These are phyloP conservation scores for Stentor roeselii DNA, from an alignment of 73 alveolate species.

Conservation along the genomic window DNA sequence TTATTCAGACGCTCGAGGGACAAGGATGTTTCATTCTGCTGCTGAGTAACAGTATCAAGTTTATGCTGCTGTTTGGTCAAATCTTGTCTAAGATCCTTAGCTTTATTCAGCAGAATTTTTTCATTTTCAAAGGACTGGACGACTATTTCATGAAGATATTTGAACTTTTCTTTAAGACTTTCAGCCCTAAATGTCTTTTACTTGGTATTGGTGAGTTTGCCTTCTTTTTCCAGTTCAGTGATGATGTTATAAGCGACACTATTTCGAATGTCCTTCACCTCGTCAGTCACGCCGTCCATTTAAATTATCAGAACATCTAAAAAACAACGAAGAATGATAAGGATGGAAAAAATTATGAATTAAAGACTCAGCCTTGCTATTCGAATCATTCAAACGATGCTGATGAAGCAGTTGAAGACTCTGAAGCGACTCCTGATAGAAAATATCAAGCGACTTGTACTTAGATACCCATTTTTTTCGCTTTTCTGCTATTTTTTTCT, in stretches of 20 bases:
- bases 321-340: too few relatives aligned
- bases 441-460: too few relatives aligned
- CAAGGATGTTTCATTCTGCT: conserved; percentile 31
- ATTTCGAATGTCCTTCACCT: conserved; percentile 35
- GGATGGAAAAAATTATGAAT: too few relatives aligned
- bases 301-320: not conserved
- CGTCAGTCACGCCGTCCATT: conserved; percentile 32
- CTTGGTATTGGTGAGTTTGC: conserved; percentile 30
- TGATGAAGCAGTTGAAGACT: too few relatives aligned
- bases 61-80: conserved; percentile 41
- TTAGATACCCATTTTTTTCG: too few relatives aligned
- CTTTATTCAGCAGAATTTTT: conserved; percentile 44
- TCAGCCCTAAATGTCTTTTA: conserved; percentile 40
- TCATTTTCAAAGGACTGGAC: conserved; percentile 53
- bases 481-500: not conserved
- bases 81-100: conserved; percentile 44
- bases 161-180: conserved; percentile 47
- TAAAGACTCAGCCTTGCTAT: too few relatives aligned
- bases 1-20: conserved; percentile 38
- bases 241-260: conserved; percentile 48
- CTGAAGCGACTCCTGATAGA: too few relatives aligned
- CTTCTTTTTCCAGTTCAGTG: conserved; percentile 29
- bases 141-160: conserved; percentile 48
- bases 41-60: conserved; percentile 44
- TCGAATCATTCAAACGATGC: too few relatives aligned